phyloP scores from a whole-genome alignment of 352 stramenopile species.

The Globisporangium barbulae region DNA sequence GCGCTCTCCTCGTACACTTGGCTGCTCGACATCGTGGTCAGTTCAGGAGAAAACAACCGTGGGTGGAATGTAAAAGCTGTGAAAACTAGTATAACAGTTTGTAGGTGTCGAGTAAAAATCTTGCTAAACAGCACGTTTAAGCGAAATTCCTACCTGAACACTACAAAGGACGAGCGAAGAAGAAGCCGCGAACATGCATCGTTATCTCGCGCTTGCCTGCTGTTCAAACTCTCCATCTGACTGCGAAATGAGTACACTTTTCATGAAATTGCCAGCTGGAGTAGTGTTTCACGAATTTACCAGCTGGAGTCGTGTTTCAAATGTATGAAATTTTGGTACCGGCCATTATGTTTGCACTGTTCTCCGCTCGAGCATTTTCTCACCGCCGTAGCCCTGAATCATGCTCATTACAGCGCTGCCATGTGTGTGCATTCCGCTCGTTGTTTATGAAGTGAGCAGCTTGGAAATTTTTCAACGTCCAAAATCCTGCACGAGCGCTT shows the following conservation, averaged over 20 bases:
- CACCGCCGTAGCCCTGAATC: not conserved
- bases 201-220: not conserved
- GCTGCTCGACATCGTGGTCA: not conserved
- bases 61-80: slow-evolving; percentile 4
- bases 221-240: slow-evolving; percentile 4
- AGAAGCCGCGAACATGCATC: not conserved
- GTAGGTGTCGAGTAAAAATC: slow-evolving; percentile 6
- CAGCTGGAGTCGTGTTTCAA: not conserved
- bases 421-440: not conserved
- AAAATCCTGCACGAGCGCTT: not conserved
- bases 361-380: not conserved
- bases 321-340: not conserved
- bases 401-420: not conserved
- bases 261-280: slow-evolving; percentile 3
- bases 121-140: not conserved
- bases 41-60: not conserved
- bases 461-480: not conserved
- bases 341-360: slow-evolving; percentile 1
- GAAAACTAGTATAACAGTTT: slow-evolving; percentile 5
- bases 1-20: not conserved
- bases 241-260: slow-evolving; percentile 6
- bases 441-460: not conserved
- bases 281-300: not conserved
- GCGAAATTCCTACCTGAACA: slow-evolving; percentile 3
- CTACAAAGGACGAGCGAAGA: not conserved